Percentiles rank a stretch among this genome's conserved stretches.
phyloP scores from a whole-genome alignment of 805 yeast species.

The Yamadazyma scolyti region DNA sequence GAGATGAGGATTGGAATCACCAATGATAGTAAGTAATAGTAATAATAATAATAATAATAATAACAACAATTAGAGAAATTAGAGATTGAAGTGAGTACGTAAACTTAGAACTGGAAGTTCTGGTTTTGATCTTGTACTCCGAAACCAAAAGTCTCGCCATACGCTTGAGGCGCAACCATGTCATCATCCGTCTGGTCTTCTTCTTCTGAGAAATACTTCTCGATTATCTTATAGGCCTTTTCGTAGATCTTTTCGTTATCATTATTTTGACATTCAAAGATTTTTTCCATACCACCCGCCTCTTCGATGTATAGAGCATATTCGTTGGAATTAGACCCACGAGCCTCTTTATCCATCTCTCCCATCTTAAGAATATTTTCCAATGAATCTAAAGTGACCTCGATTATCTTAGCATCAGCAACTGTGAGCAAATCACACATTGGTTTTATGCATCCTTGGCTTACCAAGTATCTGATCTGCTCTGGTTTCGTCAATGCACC shows the following conservation, averaged over 20 bases:
- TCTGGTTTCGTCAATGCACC: constrained; percentile 92
- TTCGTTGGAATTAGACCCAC: constrained; percentile 68
- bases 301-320: constrained; percentile 92
- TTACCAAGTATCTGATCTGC: constrained; percentile 87
- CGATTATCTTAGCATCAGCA: constrained; percentile 88
- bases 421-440: constrained; percentile 86
- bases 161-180: constrained; percentile 69
- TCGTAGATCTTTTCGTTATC: constrained; percentile 89
- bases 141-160: constrained; percentile 85
- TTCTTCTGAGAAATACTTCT: constrained; percentile 84
- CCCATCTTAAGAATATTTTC: constrained; percentile 94
- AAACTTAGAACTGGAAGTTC: constrained; percentile 44
- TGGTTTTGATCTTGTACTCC: constrained; percentile 59
- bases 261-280: constrained; percentile 87
- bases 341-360: constrained; percentile 81
- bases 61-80: neutral
- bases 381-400: constrained; percentile 91
- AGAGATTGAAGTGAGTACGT: neutral
- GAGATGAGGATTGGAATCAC: neutral
- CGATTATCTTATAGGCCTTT: constrained; percentile 87
- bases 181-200: constrained; percentile 63
- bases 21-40: neutral
- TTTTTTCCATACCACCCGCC: constrained; percentile 98
- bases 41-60: too few relatives aligned
- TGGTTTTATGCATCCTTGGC: constrained; percentile 96